A percentile compares a stretch with the other conserved stretches of the same genome.
These are phyloP conservation scores for Solanum tarapatanum DNA, from an alignment of 257 asterid species.

Conservation along the genomic window DNA sequence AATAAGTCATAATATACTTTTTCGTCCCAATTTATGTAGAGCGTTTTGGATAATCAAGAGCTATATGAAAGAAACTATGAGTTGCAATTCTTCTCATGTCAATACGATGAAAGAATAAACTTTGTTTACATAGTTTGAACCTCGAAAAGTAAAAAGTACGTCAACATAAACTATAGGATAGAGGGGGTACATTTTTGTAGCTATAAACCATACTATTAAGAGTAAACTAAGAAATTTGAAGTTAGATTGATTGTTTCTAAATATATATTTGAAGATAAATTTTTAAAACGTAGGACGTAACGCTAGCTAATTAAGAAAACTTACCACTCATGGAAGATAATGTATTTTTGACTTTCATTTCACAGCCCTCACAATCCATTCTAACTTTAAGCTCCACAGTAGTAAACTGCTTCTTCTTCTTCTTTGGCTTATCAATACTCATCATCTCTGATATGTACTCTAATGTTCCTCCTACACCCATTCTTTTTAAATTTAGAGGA, in stretches of 20 bases:
- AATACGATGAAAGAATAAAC: neutral
- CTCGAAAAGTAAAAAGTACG: neutral
- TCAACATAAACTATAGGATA: neutral
- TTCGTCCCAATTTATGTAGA: neutral
- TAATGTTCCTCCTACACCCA: slow-evolving; percentile 73
- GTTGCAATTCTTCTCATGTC: neutral
- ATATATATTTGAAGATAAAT: neutral
- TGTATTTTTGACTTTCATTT: slow-evolving; percentile 70
- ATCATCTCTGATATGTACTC: slow-evolving; percentile 64
- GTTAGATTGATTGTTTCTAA: too few species aligned
- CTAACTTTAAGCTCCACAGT: slow-evolving; percentile 75
- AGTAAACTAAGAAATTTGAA: neutral
- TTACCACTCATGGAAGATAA: slow-evolving; percentile 64
- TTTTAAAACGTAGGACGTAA: neutral
- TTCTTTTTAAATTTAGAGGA: neutral
- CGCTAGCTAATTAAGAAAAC: neutral
- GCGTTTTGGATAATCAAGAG: neutral
- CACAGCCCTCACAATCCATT: slow-evolving; percentile 97
- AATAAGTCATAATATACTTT: neutral
- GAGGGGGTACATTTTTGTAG: neutral
- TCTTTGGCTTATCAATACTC: slow-evolving; percentile 46
- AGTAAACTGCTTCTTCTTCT: slow-evolving; percentile 53
- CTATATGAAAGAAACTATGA: neutral
- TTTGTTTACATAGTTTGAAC: neutral
- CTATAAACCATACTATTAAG: neutral